Base-by-base conservation (phyloP, 495 filamentous ascomycete species). In the Penicillium odoratum region DNA sequence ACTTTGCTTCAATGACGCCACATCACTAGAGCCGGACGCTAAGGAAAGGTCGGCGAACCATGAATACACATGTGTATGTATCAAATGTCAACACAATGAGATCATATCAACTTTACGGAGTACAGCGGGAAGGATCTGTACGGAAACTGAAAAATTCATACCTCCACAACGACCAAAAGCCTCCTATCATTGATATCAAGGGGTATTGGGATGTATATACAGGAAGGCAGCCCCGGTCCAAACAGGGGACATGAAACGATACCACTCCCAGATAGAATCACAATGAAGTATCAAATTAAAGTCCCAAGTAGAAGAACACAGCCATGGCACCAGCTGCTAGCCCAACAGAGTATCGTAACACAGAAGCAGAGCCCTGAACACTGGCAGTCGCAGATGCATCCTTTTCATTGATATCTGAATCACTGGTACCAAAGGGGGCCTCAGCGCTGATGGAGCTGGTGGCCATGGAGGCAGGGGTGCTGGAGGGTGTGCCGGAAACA, bases 171-270 rank as follows among this genome's bases (percentile, higher is more conserved):
- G 30, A 48, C 57, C 30, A 18, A 56, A 40, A 58, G 47, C 54
- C 61, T 16, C 57, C 61, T 44, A 55, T 63, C 36, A 58, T 51
- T 45, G 29, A 48, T 52, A 51, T 48, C 53, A 58, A 59, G 55
- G 57, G 62, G 51, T 52, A 57, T 57, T 50, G 60, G 50, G 55
- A 54, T 55, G 42, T 65, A 65, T 65, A 56, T 65, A 65, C 62
- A 65, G 56, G 43, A 61, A 59, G 52, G 51, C 51, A 38, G 57
- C 56, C 47, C 56, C 30, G 50, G 50, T 34, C 36, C 43, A 56
- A 16, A 29, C 47, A 21, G 10, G 11, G 21, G 25, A 40, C 18
- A 51, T 48, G 16, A 47, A 60, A 26, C 36, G 47, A 50, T 28
- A 40, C 50, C 29, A 48, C 29, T 38, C 36, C 40, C 30, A 62